Conservation (phyloP, 140 eudicot genomes). For the Eryngium alpinum region DNA sequence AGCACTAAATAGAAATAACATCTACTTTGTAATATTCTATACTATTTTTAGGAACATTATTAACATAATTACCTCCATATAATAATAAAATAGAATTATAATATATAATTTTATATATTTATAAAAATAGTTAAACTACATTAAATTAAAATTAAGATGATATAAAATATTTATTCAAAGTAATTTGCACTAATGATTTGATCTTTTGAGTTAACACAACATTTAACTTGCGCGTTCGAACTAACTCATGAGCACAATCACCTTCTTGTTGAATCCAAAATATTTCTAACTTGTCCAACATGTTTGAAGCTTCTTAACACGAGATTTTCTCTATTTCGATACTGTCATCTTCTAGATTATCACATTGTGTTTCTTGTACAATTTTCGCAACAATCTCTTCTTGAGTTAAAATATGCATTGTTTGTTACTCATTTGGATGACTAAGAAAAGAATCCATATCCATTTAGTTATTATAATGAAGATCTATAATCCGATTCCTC, state of each 20-base stretch:
- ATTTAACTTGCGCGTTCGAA: neutral
- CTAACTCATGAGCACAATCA: neutral
- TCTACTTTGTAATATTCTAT: too few species aligned
- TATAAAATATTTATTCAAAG: too few species aligned
- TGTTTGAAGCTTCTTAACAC: neutral
- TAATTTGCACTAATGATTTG: too few species aligned
- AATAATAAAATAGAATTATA: too few species aligned
- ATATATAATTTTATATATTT: too few species aligned
- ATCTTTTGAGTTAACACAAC: neutral
- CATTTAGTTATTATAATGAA: neutral
- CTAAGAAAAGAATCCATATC: neutral
- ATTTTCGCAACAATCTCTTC: conserved; percentile 1
- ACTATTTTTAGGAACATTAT: too few species aligned
- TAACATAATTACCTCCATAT: too few species aligned
- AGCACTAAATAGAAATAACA: too few species aligned
- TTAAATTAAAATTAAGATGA: neutral
- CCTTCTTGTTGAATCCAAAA: neutral
- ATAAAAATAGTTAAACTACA: too few species aligned
- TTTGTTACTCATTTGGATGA: conserved; percentile 5
- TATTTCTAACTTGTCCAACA: neutral
- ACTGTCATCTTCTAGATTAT: neutral
- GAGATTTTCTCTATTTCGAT: too few species aligned
- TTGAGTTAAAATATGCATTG: neutral
- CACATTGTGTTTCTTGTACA: neutral
- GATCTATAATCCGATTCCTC: neutral